Percentiles rank a stretch among this genome's conserved stretches.
These are phyloP conservation scores for Biscogniauxia sp. DNA, from an alignment of 2,329 filamentous ascomycete genomes.

Conservation along the genomic window DNA sequence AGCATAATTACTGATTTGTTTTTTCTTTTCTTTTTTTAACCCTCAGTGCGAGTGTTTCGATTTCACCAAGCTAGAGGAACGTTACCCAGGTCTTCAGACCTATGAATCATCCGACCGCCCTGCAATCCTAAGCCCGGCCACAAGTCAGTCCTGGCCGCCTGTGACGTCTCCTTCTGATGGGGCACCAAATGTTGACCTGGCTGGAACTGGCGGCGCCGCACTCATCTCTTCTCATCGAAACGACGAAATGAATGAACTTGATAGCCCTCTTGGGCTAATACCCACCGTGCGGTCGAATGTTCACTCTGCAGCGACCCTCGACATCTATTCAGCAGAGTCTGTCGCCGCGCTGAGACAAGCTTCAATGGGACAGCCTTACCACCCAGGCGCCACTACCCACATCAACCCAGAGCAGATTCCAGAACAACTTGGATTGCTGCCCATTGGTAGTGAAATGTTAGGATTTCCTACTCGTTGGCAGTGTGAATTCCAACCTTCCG, in stretches of 20 bases:
- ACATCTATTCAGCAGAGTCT: conserved; percentile 19
- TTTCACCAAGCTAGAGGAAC: conserved; percentile 28
- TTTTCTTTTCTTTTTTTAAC: neutral
- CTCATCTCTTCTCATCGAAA: conserved; percentile 16
- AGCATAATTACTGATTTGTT: conserved; percentile 12
- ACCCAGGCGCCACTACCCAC: conserved; percentile 12
- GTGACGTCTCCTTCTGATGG: conserved; percentile 11
- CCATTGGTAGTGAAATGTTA: conserved; percentile 23
- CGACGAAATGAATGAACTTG: conserved; percentile 13
- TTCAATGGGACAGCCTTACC: conserved; percentile 17
- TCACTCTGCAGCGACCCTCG: conserved; percentile 18
- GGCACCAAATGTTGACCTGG: conserved; percentile 5
- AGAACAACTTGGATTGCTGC: conserved; percentile 8
- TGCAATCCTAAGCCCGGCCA: conserved; percentile 7
- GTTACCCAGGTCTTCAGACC: conserved; percentile 13
- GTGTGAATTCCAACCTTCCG: conserved; percentile 23
- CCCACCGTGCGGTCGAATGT: conserved; percentile 14
- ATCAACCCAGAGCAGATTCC: conserved; percentile 4
- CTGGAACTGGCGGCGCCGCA: conserved; percentile 22
- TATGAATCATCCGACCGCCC: conserved; percentile 1
- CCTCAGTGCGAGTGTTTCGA: conserved; percentile 32
- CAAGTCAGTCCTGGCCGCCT: conserved; percentile 4
- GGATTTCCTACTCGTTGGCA: conserved; percentile 23
- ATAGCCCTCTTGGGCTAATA: conserved; percentile 9
- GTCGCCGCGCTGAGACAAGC: conserved; percentile 19